Evolutionary conservation across 108 stramenopile genomes (phyloP), one percentile per base, ranked within the genome.

Genomic region (Craspedostauros australis): DNA sequence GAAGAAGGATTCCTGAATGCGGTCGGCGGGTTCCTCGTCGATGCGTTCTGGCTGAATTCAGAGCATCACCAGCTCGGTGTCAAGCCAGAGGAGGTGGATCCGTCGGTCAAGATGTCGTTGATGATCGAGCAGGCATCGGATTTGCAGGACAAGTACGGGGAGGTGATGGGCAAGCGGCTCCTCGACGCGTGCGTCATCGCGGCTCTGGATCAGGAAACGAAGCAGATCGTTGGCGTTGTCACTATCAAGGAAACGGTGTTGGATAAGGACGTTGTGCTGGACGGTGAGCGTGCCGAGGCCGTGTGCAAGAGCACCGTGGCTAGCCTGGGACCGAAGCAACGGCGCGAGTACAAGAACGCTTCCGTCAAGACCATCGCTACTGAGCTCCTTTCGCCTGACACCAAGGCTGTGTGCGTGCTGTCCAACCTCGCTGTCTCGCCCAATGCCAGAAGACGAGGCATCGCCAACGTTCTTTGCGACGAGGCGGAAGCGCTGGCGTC

Each of bases 361-460:
- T 57, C 70, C 14, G 60, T 76, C 1, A 49, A 57, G 5, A 69
- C 64, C 15, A 51, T 82, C 41, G 75, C 75, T 2, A 49, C 51
- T 27, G 66, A 76, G 34, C 47, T 84, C 14, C 42, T 86, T 14
- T 44, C 69, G 11, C 57, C 72, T 1, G 54, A 80, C 31, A 50
- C 61, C 6, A 54, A 60, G 32, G 75, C 79, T 0, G 76, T 79
- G 7, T 68, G 67, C 22, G 66, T 65, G 38, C 31, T 86, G 0
- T 76, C 77, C 11, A 86, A 86, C 43, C 64, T 86, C 22, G 78
- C 71, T 23, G 78, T 82, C 0, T 70, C 75, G 7, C 73, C 73
- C 7, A 43, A 47, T n/a, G 68, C 72, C 25, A 55, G 84, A 28
- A 20, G 84, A 38, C 48, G 39, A 30, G 80, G 84, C 1, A 39